Evolutionary conservation across 352 stramenopile genomes (phyloP).

Genomic region (Globisporangium canariense): DNA sequence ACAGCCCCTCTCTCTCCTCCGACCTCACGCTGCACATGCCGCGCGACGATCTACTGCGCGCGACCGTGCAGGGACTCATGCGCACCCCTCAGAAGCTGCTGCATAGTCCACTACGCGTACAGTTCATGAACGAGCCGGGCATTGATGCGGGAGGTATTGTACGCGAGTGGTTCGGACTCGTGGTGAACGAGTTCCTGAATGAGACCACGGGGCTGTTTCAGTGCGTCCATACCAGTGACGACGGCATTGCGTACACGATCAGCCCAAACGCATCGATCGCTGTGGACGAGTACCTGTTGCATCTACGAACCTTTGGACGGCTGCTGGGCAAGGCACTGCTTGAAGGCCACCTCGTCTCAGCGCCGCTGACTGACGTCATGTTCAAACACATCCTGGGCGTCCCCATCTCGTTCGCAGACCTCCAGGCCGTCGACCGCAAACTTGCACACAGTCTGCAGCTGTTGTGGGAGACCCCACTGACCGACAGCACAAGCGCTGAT

Average conservation of each 20-base stretch:
- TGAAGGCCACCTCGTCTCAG: slow-evolving; percentile 52
- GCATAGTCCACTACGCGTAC: slow-evolving; percentile 42
- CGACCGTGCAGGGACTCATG: slow-evolving; percentile 31
- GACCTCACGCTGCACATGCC: slow-evolving; percentile 30
- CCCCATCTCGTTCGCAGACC: slow-evolving; percentile 49
- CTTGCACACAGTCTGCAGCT: slow-evolving; percentile 38
- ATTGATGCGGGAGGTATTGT: slow-evolving; percentile 78
- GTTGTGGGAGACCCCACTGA: slow-evolving; percentile 31
- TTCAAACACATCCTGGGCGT: slow-evolving; percentile 74
- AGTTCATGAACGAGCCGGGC: slow-evolving; percentile 69
- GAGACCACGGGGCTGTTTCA: slow-evolving; percentile 48
- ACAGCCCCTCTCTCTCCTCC: slow-evolving; percentile 20
- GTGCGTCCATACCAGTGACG: slow-evolving; percentile 25
- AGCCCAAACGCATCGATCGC: slow-evolving; percentile 34
- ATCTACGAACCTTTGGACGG: slow-evolving; percentile 55
- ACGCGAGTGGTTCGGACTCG: slow-evolving; percentile 77
- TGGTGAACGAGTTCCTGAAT: slow-evolving; percentile 42
- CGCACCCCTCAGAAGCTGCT: slow-evolving; percentile 30
- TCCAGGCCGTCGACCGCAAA: slow-evolving; percentile 33
- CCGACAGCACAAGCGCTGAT: neutral
- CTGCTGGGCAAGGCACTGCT: slow-evolving; percentile 71
- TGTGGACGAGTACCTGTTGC: slow-evolving; percentile 45
- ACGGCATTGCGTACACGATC: slow-evolving; percentile 49
- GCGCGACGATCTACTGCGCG: slow-evolving; percentile 36
- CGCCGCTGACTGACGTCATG: slow-evolving; percentile 48